These are phyloP conservation scores for Phytophthora agathidicida DNA, from an alignment of 352 stramenopile genomes.

Conservation along the genomic window DNA sequence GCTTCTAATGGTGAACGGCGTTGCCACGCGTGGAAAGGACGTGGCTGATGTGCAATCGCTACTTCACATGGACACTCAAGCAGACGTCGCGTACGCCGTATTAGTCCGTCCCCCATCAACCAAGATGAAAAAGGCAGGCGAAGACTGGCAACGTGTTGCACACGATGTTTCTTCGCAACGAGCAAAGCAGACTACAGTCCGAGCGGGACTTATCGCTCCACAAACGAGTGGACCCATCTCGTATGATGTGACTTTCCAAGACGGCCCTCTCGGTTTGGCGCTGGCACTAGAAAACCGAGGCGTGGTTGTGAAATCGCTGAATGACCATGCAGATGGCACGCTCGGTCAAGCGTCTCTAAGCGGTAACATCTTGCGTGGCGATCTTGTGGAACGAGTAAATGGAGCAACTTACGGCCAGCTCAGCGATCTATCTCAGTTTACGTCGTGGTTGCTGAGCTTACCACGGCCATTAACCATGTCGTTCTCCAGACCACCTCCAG, in stretches of 20 bases:
- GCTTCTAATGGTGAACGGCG: slow-evolving; percentile 57
- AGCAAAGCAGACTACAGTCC: slow-evolving; percentile 31
- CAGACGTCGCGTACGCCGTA: slow-evolving; percentile 42
- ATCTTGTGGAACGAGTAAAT: slow-evolving; percentile 81
- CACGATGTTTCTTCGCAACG: slow-evolving; percentile 40
- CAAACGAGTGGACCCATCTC: slow-evolving; percentile 18
- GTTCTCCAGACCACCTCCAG: slow-evolving; percentile 52
- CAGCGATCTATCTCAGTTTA: slow-evolving; percentile 84
- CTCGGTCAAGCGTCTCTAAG: slow-evolving; percentile 77
- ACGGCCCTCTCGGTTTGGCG: slow-evolving; percentile 76
- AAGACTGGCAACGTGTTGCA: slow-evolving; percentile 33
- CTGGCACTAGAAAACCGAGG: slow-evolving; percentile 69
- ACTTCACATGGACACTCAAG: slow-evolving; percentile 28
- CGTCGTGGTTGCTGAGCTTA: slow-evolving; percentile 65
- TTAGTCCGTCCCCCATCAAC: slow-evolving; percentile 42
- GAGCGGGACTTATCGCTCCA: slow-evolving; percentile 18
- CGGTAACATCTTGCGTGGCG: slow-evolving; percentile 61
- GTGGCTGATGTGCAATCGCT: slow-evolving; percentile 46
- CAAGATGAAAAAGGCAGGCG: slow-evolving; percentile 44
- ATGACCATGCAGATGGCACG: slow-evolving; percentile 65
- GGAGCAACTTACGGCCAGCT: slow-evolving; percentile 63
- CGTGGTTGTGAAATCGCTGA: slow-evolving; percentile 83
- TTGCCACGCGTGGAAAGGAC: slow-evolving; percentile 29
- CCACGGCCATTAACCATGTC: slow-evolving; percentile 69
- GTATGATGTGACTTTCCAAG: slow-evolving; percentile 73